phyloP scores from a whole-genome alignment of 371 early-diverging fungal genomes.

The Cokeromyces recurvatus region DNA sequence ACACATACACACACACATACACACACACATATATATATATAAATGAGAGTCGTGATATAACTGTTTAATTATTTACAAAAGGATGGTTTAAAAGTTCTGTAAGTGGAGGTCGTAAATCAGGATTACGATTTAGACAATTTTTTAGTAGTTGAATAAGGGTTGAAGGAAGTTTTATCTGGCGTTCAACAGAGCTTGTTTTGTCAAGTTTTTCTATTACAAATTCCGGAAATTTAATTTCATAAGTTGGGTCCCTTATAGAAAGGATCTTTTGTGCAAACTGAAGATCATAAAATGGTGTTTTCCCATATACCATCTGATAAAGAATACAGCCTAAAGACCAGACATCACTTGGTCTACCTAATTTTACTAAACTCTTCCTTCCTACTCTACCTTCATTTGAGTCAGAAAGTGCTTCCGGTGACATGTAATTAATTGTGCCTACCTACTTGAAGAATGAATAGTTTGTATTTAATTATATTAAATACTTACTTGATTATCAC shows the following conservation, averaged over 20 bases:
- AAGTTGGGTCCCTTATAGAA: conserved; percentile 63
- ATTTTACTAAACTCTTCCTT: conserved; percentile 20
- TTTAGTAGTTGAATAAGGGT: not conserved
- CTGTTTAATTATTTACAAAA: conserved; percentile 8
- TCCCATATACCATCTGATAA: conserved; percentile 94
- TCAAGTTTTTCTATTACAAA: no score
- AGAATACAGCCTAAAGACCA: conserved; percentile 98
- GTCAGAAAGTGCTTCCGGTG: conserved; percentile 85
- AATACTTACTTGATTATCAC: conserved; percentile 69
- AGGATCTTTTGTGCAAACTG: conserved; percentile 61
- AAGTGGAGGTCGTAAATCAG: not conserved
- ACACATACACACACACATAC: no score
- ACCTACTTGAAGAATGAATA: conserved; percentile 26
- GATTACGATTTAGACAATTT: conserved; percentile 1
- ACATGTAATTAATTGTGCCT: conserved; percentile 98
- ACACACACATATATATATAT: no score
- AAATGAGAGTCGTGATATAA: no score
- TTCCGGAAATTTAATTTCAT: conserved; percentile 59
- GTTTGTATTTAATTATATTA: not conserved
- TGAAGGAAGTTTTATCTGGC: no score
- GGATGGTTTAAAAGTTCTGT: conserved; percentile 1
- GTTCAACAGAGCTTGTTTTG: no score
- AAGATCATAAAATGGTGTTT: conserved; percentile 82
- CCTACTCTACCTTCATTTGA: conserved; percentile 9
- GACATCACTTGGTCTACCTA: conserved; percentile 83